phyloP scores from a whole-genome alignment of 1,284 basidiomycete species.

The Agaricales sp. region DNA sequence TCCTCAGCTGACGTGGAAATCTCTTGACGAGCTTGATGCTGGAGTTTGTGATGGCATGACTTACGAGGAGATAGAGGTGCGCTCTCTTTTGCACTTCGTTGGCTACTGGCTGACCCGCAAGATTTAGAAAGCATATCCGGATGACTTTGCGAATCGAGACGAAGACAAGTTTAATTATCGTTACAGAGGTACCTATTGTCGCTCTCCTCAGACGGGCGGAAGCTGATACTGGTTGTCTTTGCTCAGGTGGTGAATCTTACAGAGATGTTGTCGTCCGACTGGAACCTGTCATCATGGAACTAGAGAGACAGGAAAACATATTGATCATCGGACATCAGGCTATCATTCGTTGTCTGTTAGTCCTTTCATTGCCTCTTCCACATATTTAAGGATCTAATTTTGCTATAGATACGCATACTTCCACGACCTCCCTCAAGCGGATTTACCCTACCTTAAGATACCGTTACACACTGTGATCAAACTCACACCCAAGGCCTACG shows the following conservation, averaged over 20 bases:
- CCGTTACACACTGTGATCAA: slow-evolving; percentile 97
- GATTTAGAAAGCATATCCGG: slow-evolving; percentile 80
- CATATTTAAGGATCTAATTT: slow-evolving; percentile 3
- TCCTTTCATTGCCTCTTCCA: slow-evolving; percentile 8
- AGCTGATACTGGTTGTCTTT: neutral
- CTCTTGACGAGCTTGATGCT: slow-evolving; percentile 95
- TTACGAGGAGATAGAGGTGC: slow-evolving; percentile 45
- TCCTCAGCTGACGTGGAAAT: slow-evolving; percentile 96
- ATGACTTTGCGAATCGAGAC: slow-evolving; percentile 97
- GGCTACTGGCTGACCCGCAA: neutral
- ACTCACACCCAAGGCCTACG: slow-evolving; percentile 95
- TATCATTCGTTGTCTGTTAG: slow-evolving; percentile 82
- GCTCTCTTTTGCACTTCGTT: neutral
- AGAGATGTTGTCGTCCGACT: slow-evolving; percentile 92
- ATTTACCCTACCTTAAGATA: slow-evolving; percentile 96
- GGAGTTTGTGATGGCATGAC: slow-evolving; percentile 99
- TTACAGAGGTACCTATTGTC: slow-evolving; percentile 58
- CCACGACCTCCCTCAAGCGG: slow-evolving; percentile 85
- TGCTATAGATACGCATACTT: slow-evolving; percentile 83
- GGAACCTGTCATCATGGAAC: slow-evolving; percentile 98
- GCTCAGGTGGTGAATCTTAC: slow-evolving; percentile 79
- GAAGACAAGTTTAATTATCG: slow-evolving; percentile 99
- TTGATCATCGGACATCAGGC: slow-evolving; percentile 96
- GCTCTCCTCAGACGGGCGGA: too few relatives aligned
- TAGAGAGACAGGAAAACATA: slow-evolving; percentile 96